Base-by-base conservation (phyloP, 1,284 basidiomycete species). In the Pseudozyma thailandica region DNA sequence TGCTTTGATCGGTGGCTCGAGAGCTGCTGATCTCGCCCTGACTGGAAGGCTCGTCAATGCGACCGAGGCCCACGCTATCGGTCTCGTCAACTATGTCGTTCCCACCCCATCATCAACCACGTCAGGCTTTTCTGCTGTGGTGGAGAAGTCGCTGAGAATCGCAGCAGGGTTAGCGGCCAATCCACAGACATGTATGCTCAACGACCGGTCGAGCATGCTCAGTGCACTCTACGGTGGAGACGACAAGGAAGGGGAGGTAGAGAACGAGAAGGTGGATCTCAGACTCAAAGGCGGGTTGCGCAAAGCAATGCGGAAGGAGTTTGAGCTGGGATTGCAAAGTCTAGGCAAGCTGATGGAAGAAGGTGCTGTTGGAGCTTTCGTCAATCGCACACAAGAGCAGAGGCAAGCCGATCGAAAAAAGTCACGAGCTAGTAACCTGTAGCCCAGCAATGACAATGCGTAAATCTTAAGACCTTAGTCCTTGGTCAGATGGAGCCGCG, bases 161-260 rank as follows among this genome's bases (percentile, higher is more conserved):
- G 69, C 69, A 15, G 52, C 53, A 10, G 30, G 44, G 3, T 16
- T 72, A 15, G 54, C 58, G 18, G 50, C 52, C 1, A 56, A 62
- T n/a, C 69, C 69, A 10, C 56, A 60, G 16, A 72, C 41, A 21
- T 72, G 69, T 44, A 72, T 72, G 69, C 33, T 65, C 15, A 72
- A 72, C 42, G 69, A 72, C 25, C 48, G 69, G 5, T n/a, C 25
- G 6, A 72, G 69, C 27, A 61, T 66, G 53, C 35, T 66, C 25
- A 48, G 51, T 21, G 55, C 68, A 6, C 27, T 65, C 20, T 61
- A 65, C 23, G 35, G 50, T 5, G 50, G 37, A 31, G n/a, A 48
- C 13, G 20, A 20, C 12, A 21, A 1, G 31, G 42, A 39, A 21
- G 31, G 18, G 12, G 42, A 18, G 33, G 21, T 1, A 8, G 18